A percentile compares a stretch with the other conserved stretches of the same genome.
Evolutionary conservation across 208 protist species (phyloP).

Genomic region (Trypanosoma cruzi): DNA sequence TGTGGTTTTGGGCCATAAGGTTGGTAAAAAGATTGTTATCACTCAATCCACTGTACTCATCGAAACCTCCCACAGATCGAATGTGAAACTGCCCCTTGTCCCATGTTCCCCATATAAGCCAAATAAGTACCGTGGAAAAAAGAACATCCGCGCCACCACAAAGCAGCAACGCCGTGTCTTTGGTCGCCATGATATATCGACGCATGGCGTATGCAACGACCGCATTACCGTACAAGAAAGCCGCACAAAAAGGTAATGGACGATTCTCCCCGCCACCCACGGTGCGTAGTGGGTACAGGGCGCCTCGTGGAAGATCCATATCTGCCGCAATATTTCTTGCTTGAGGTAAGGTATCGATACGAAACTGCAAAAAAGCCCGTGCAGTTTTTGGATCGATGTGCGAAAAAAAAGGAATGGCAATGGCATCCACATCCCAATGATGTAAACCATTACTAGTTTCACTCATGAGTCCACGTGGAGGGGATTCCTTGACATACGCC

Average conservation of each 20-base stretch:
- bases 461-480: slow-evolving; percentile 75
- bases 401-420: slow-evolving; percentile 84
- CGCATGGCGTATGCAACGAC: slow-evolving; percentile 78
- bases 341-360: slow-evolving; percentile 76
- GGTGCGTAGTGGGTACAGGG: slow-evolving; percentile 85
- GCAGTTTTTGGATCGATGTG: slow-evolving; percentile 76
- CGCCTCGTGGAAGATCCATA: slow-evolving; percentile 82
- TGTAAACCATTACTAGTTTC: slow-evolving; percentile 73
- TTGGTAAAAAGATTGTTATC: slow-evolving; percentile 95
- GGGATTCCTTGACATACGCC: slow-evolving; percentile 44
- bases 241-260: slow-evolving; percentile 63
- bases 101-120: slow-evolving; percentile 89
- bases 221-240: slow-evolving; percentile 88
- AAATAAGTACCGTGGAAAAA: slow-evolving; percentile 80
- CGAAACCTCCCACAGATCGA: slow-evolving; percentile 82
- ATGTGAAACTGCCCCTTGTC: slow-evolving; percentile 83
- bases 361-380: slow-evolving; percentile 81
- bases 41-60: slow-evolving; percentile 85
- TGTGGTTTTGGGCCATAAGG: slow-evolving; percentile 84
- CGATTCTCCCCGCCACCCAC: slow-evolving; percentile 74
- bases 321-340: slow-evolving; percentile 73
- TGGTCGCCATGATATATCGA: slow-evolving; percentile 82
- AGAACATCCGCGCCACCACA: slow-evolving; percentile 81
- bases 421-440: slow-evolving; percentile 90
- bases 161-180: slow-evolving; percentile 71